Evolutionary conservation across 2,329 filamentous ascomycete species (phyloP).

Genomic region (Pseudogymnoascus sp.): DNA sequence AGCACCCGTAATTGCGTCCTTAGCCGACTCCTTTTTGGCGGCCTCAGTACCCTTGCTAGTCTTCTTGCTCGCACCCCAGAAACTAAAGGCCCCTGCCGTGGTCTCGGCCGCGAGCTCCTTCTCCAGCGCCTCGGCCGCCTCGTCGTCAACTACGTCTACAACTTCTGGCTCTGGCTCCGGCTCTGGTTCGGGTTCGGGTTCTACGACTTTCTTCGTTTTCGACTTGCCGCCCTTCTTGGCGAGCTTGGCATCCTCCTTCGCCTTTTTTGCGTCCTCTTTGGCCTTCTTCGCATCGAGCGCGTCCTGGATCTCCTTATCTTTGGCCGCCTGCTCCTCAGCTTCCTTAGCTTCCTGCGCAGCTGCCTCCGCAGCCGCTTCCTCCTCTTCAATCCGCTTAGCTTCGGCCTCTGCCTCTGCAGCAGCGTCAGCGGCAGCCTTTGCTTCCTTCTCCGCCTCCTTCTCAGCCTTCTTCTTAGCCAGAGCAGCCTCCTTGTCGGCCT

Average conservation of each 20-base stretch:
- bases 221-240: slow-evolving; percentile 29
- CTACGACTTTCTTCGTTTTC: slow-evolving; percentile 21
- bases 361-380: slow-evolving; percentile 28
- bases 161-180: slow-evolving; percentile 20
- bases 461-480: slow-evolving; percentile 31
- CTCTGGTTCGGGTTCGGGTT: slow-evolving; percentile 18
- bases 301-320: slow-evolving; percentile 33
- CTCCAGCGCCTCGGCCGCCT: slow-evolving; percentile 17
- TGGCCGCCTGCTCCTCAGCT: slow-evolving; percentile 30
- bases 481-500: slow-evolving; percentile 34
- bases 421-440: slow-evolving; percentile 8
- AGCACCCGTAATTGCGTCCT: slow-evolving; percentile 40
- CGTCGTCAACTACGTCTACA: slow-evolving; percentile 19
- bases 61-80: slow-evolving; percentile 48
- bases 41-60: slow-evolving; percentile 25
- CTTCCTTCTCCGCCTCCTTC: slow-evolving; percentile 27
- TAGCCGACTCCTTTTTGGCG: slow-evolving; percentile 30
- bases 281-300: slow-evolving; percentile 31
- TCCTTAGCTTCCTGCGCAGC: slow-evolving; percentile 23
- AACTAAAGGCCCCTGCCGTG: slow-evolving; percentile 37
- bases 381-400: slow-evolving; percentile 22
- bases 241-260: slow-evolving; percentile 35
- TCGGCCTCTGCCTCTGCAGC: slow-evolving; percentile 23
- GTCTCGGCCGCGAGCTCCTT: slow-evolving; percentile 9
- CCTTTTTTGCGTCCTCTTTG: slow-evolving; percentile 30